Base-by-base conservation (phyloP, 805 yeast species). In the Sugiyamaella qingdaonensis region DNA sequence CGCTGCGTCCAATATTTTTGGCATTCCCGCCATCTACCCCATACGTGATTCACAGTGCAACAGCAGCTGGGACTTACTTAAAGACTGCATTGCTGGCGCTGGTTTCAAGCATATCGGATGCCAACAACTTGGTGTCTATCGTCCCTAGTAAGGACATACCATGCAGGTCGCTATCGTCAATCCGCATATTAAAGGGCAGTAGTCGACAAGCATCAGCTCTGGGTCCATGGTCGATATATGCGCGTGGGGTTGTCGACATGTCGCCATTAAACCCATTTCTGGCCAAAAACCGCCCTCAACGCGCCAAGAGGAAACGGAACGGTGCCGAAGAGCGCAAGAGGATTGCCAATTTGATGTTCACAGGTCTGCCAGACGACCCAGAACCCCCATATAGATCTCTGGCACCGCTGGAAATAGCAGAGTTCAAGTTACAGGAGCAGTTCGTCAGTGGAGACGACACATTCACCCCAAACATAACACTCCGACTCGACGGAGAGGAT, bases 151-250 rank as follows among this genome's bases (percentile, higher is more conserved):
- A 62, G 42, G 78, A 63, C 39, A 61, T 58, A 57, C 79, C 71
- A 34, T 73, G 72, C 21, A 67, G 64, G 53, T 78, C 84, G 1
- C 64, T 85, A 36, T 79, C 79, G 39, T 72, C 85, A 0, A 78
- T 82, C 72, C 81, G 78, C 57, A 71, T 82, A 1, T 61, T 83
- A 11, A 75, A 79, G 52, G 90, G 91, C 2, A 76, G 75, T 19
- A 81, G 90, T 0, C 69, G 91, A 49, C 79, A 78, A 59, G 75
- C 84, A 0, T 71, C 78, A 29, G 75, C 90, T 9, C 62, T 84
- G 51, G 95, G 92, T 0, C 74, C 80, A 7, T 88, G 95, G 95
- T 78, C 84, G 0, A 54, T 59, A 7, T 88, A 86, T 65, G 92
- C 95, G 0, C 81, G 82, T 58, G 82, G 81, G 0, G 69, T 73